Base-by-base conservation (phyloP, 192 early-diverging fungal species). In the Endogone sp. region DNA sequence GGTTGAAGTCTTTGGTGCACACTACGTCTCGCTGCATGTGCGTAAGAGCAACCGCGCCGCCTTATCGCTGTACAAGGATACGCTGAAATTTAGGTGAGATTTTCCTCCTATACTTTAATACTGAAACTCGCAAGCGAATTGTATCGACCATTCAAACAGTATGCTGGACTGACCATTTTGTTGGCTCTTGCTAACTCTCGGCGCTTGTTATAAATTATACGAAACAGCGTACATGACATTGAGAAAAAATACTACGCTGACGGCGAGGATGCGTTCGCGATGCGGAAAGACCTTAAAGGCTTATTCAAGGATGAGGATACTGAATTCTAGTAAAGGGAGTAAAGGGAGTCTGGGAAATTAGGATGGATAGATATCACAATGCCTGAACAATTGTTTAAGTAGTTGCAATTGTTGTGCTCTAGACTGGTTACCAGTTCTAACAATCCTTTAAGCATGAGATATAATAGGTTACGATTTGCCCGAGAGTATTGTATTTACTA, bases 221-320 rank as follows among this genome's bases (percentile, higher is more conserved):
- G 37, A 49, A 49, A 22, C 67, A 92, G 89, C 56, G 88, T 96
- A 20, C 84, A 92, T 64, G 92, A 95, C 28, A 88, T 94, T 23
- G 97, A 99, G 75, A 91, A 92, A 71, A 93, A 94, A 70, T 99
- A 99, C 77, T 99, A 99, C 78, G 97, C 95, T 3, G 96, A 99
- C 76, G 97, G 97, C 23, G 97, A 99, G 75, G 92, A 95, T 70
- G 91, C 92, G 4, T 92, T 90, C 70, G 89, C 87, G 25, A 93
- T 92, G 90, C 84, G 85, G 58, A 81, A 85, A 60, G 65, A 76
- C 29, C 69, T 82, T 24, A 71, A 71, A 26, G 69, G 9, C 9
- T 11, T 49, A 16, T 49, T 49, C 37, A 49, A 49, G 37, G 37
- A 49, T 16, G 37, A 49, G 0, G 37, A 49, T 49, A 1, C 37